Base-by-base conservation (phyloP, 768 basidiomycete genomes). In the Phlebiopsis gigantea region DNA sequence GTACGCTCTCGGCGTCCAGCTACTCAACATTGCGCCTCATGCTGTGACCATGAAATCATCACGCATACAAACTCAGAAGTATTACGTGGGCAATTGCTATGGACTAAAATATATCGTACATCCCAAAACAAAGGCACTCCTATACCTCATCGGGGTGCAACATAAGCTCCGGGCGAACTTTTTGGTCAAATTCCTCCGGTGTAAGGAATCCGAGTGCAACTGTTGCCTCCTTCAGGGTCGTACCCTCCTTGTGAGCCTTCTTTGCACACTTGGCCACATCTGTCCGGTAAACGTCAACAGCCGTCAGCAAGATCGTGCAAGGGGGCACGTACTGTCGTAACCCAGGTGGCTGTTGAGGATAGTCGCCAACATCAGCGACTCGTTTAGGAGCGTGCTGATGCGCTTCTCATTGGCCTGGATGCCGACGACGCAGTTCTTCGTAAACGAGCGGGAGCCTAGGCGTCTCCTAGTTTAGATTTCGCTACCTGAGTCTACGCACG, bases 191-290 rank as follows among this genome's bases (percentile, higher is more conserved):
- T 71, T 95, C 93, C 68, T 96, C 92, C 0, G 84, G 77, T 1
- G 88, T 88, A 65, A 98, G 71, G 72, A 90, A 86, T 48, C 92
- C 93, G 31, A 98, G 81, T 19, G 84, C 72, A 46, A 98, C 87
- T 10, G 94, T 93, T 42, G 97, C 93, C 74, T 93, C 89, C 78
- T 96, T 98, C 71, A 98, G 69, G 58, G 97, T 98, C 48, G 87
- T 90, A 25, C 97, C 97, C 73, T 99, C 94, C 71, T 89, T 93
- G 79, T 98, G 97, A n/a, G 97, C 97, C 72, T 98, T 98, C 82
- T 99, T 99, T 26, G 97, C 97, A 67, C 90, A 93, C 75, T 91
- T 94, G 49, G 97, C 97, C 49, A 98, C 97, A 73, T 97, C 94
- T 98, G 68, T 43, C 59, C 43, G 41, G 59, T 57, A 17, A 67